Base-by-base conservation (phyloP, 345 rosid genomes). In the Rhodamnia argentea region DNA sequence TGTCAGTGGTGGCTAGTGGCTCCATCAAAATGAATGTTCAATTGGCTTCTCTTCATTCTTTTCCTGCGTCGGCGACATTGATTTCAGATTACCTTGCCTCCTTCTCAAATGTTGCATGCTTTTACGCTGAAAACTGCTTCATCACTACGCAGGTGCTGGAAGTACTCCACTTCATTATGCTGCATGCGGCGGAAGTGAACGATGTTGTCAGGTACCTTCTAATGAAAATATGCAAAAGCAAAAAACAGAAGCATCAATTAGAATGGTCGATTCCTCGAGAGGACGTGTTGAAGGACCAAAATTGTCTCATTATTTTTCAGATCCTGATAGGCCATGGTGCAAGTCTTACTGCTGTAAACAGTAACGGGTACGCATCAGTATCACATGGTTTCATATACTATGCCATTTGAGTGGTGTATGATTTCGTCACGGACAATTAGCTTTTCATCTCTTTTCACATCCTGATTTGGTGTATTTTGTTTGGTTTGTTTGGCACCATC, bases 141-240 rank as follows among this genome's bases (percentile, higher is more conserved):
- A 40, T 82, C 83, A 18, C 40, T 51, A 13, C 40, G 40, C 82
- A 96, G 98, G 98, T 86, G 98, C 99, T 16, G 97, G 98, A 90
- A 95, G 97, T 92, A 94, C 98, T 74, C 95, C 98, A 83, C 91
- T 96, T 91, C 98, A 94, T 62, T 95, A 94, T 87, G 98, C 98
- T 62, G 99, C 98, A 82, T 94, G 98, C 88, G 96, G 98, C 84
- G 98, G 99, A 83, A 95, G 94, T 89, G 90, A 92, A 59, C 93
- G 94, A 87, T 95, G 99, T 86, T 95, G 98, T 88, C 98, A 94
- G 94, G 98, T 90, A 91, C 13, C 60, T 70, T 37, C 42, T 70
- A 70, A 18, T 70, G 47, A 37, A 70, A 70, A 32, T 32, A 70
- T 18, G 24, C 20, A 37, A 22, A 20, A 70, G 24, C 7, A 18